Evolutionary conservation across 768 basidiomycete genomes (phyloP).

Genomic region (Sarcomyxa edulis): DNA sequence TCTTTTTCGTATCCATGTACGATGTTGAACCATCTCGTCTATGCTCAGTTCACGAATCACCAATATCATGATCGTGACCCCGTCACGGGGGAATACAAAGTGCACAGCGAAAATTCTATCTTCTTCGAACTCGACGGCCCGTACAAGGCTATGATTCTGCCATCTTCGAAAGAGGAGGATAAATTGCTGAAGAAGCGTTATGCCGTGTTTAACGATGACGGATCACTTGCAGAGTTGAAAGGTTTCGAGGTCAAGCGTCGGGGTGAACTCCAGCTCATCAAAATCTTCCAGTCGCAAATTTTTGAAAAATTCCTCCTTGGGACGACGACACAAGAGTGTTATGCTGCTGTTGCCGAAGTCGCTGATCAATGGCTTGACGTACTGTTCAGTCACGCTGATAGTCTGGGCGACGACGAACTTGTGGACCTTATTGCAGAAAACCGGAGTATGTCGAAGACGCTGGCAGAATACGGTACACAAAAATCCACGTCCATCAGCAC

Average conservation of each 20-base stretch:
- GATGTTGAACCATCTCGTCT: slow-evolving; percentile 97
- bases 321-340: slow-evolving; percentile 91
- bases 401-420: slow-evolving; percentile 83
- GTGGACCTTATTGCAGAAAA: slow-evolving; percentile 99
- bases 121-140: slow-evolving; percentile 99
- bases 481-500: slow-evolving; percentile 99
- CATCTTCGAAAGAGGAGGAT: slow-evolving; percentile 98
- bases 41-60: slow-evolving; percentile 93
- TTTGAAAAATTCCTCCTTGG: slow-evolving; percentile 98
- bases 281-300: slow-evolving; percentile 97
- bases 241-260: slow-evolving; percentile 99
- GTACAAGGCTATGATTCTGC: slow-evolving; percentile 98
- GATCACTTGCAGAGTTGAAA: slow-evolving; percentile 95
- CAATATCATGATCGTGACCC: slow-evolving; percentile 94
- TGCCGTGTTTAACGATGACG: slow-evolving; percentile 98
- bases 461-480: slow-evolving; percentile 93
- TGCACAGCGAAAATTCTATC: slow-evolving; percentile 96
- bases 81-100: slow-evolving; percentile 75
- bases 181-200: slow-evolving; percentile 98
- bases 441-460: slow-evolving; percentile 93
- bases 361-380: slow-evolving; percentile 98
- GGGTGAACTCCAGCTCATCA: slow-evolving; percentile 97
- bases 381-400: slow-evolving; percentile 82
- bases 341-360: slow-evolving; percentile 86
- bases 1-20: slow-evolving; percentile 96